These are phyloP conservation scores for Hansfordia pulvinata DNA, from an alignment of 2,329 filamentous ascomycete genomes.

Conservation along the genomic window DNA sequence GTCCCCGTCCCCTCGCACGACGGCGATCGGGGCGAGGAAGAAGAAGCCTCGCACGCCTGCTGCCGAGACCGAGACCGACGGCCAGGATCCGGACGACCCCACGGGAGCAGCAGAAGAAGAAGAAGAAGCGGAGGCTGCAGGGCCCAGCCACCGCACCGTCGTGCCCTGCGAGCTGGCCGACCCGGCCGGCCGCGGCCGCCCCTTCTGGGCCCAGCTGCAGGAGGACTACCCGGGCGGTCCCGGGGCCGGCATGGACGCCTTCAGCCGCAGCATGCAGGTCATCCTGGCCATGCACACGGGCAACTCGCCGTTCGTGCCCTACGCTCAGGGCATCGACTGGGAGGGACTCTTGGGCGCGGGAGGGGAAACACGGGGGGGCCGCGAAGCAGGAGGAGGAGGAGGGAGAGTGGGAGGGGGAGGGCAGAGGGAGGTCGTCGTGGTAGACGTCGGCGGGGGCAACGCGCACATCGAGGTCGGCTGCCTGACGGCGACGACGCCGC, in stretches of 20 bases:
- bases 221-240: neutral
- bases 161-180: slow-evolving; percentile 1
- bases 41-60: no score
- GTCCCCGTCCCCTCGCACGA: no score
- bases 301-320: slow-evolving; percentile 1
- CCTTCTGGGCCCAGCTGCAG: neutral
- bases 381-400: no score
- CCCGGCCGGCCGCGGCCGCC: neutral
- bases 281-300: slow-evolving; percentile 3
- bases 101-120: slow-evolving; percentile 1
- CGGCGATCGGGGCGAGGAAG: no score
- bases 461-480: neutral
- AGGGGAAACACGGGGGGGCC: no score
- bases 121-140: slow-evolving; percentile 3
- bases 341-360: neutral
- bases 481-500: no score
- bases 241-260: slow-evolving; percentile 4
- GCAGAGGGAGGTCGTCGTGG: no score
- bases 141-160: no score
- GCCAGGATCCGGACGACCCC: no score
- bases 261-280: slow-evolving; percentile 4
- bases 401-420: no score
- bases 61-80: no score
- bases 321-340: slow-evolving; percentile 4
- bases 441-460: slow-evolving; percentile 1